Conservation (phyloP, 148 eudicot species). For the Polygonum maritimum region DNA sequence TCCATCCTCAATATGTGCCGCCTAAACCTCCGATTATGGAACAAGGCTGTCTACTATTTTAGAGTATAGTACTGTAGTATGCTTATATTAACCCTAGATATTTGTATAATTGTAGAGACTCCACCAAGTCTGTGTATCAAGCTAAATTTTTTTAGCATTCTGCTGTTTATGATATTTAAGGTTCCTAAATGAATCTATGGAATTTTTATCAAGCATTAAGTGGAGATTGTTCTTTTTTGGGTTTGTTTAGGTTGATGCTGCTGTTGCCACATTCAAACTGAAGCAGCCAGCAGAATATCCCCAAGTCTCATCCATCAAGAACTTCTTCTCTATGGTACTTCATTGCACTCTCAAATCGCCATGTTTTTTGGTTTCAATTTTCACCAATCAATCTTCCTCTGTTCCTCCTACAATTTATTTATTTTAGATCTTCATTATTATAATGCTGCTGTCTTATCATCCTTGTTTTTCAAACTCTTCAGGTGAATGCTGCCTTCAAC, state of each 20-base stretch:
- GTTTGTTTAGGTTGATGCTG: constrained; percentile 72
- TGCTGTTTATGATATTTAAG: neutral
- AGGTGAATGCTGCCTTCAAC: constrained; percentile 89
- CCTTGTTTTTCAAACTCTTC: constrained; percentile 4
- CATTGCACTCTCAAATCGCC: neutral
- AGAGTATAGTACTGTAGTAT: too few species aligned
- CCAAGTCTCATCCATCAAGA: constrained; percentile 58
- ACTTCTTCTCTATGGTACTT: constrained; percentile 83
- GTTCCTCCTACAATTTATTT: neutral
- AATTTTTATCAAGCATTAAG: neutral
- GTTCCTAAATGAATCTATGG: neutral
- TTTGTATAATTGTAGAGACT: too few species aligned
- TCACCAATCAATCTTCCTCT: constrained; percentile 2
- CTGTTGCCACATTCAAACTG: constrained; percentile 68
- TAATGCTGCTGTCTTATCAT: neutral
- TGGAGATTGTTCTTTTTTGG: neutral
- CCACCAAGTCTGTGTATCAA: neutral
- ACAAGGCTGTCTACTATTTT: too few species aligned
- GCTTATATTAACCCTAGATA: too few species aligned
- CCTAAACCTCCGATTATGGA: neutral
- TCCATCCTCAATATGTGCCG: neutral
- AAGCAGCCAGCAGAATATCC: constrained; percentile 72
- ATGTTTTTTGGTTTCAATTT: neutral
- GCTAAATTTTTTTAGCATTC: neutral
- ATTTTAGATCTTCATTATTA: neutral